phyloP scores from a whole-genome alignment of 257 asterid genomes.

The Mitragyna speciosa region DNA sequence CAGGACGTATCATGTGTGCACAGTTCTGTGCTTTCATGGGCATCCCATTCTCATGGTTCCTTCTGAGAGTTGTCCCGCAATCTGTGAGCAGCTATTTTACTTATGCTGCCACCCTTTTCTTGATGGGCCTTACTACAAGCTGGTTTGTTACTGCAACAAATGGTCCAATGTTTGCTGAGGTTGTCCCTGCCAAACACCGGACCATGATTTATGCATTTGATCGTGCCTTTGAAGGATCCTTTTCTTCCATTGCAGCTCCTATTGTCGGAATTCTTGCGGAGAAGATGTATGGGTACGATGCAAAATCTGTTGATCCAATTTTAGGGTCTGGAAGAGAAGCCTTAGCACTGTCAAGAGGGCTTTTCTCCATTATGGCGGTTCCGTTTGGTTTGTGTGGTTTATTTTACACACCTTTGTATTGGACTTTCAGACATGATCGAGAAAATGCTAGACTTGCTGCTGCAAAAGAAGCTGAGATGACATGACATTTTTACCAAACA shows the following conservation, averaged over 20 bases:
- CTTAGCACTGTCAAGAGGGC: slow-evolving; percentile 77
- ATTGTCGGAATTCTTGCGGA: slow-evolving; percentile 85
- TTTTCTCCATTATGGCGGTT: slow-evolving; percentile 84
- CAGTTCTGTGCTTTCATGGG: slow-evolving; percentile 93
- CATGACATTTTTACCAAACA: slow-evolving; percentile 22
- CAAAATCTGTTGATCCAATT: slow-evolving; percentile 71
- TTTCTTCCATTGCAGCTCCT: slow-evolving; percentile 94
- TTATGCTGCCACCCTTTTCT: slow-evolving; percentile 65
- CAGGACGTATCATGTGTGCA: slow-evolving; percentile 90
- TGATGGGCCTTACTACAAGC: slow-evolving; percentile 89
- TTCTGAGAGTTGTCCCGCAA: slow-evolving; percentile 66
- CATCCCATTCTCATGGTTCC: slow-evolving; percentile 83
- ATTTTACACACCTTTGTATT: slow-evolving; percentile 85
- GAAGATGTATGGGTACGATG: slow-evolving; percentile 77
- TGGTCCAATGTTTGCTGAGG: slow-evolving; percentile 97
- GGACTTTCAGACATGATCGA: slow-evolving; percentile 77
- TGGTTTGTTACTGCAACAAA: slow-evolving; percentile 93
- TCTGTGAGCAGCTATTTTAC: slow-evolving; percentile 56
- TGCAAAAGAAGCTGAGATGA: slow-evolving; percentile 75
- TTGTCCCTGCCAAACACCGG: slow-evolving; percentile 85
- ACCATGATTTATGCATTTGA: slow-evolving; percentile 97
- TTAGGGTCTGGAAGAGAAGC: slow-evolving; percentile 77
- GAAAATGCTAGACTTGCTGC: slow-evolving; percentile 72
- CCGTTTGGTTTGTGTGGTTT: slow-evolving; percentile 83
- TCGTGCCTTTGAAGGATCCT: slow-evolving; percentile 88